phyloP scores from a whole-genome alignment of 164 flowering plant species.

The Tetrastigma voinierianum region DNA sequence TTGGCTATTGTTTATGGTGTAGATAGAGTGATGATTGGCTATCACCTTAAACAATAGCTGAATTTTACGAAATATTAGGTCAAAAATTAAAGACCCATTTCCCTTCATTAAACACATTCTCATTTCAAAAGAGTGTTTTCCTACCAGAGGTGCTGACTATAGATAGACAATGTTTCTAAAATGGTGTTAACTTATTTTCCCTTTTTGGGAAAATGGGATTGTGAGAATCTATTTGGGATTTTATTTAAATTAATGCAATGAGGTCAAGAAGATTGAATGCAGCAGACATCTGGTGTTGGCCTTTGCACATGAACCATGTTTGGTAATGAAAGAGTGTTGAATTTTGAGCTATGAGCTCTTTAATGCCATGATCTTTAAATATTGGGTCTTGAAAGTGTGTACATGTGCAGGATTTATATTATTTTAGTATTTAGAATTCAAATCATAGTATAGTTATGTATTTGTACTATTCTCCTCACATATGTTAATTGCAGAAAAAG shows the following conservation, averaged over 20 bases:
- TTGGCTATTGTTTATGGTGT: not conserved
- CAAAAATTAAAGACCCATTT: too few relatives aligned
- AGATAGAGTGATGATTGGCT: too few relatives aligned
- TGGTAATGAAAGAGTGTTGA: not conserved
- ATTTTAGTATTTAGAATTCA: not conserved
- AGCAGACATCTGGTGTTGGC: not conserved
- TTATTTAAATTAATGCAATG: not conserved
- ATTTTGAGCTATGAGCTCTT: not conserved
- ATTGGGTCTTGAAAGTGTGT: not conserved
- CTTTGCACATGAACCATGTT: not conserved
- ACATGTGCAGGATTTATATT: not conserved
- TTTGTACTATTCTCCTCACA: not conserved
- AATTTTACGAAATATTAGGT: too few relatives aligned
- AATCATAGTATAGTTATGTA: not conserved
- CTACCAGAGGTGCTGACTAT: not conserved
- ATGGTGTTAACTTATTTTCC: too few relatives aligned
- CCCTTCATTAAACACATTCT: not conserved
- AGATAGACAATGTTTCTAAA: too few relatives aligned
- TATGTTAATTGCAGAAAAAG: slow-evolving; percentile 58
- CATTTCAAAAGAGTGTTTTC: not conserved
- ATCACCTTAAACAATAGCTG: too few relatives aligned
- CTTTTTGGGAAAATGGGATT: not conserved
- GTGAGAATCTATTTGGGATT: not conserved
- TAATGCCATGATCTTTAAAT: slow-evolving; percentile 3
- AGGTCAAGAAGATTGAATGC: not conserved